A percentile compares a stretch with the other conserved stretches of the same genome.
Conservation (phyloP, 1,284 basidiomycete genomes). For the Boletellus deceptivus region DNA sequence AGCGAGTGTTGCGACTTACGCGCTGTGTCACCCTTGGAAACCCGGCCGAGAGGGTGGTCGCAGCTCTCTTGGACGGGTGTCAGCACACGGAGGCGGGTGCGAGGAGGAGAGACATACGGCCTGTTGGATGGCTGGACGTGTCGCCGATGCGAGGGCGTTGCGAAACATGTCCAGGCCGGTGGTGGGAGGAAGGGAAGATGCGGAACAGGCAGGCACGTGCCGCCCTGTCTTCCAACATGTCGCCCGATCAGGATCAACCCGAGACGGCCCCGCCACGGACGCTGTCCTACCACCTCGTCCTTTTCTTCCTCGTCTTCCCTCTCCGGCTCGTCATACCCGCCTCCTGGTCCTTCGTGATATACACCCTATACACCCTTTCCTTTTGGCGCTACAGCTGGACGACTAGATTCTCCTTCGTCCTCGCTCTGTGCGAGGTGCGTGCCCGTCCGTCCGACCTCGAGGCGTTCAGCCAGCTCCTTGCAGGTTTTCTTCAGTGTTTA, state of each 20-base stretch:
- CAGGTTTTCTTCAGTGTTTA: slow-evolving; percentile 81
- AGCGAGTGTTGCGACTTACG: slow-evolving; percentile 41
- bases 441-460: not conserved
- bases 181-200: slow-evolving; percentile 22
- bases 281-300: slow-evolving; percentile 56
- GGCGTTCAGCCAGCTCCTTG: not conserved
- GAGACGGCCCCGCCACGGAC: slow-evolving; percentile 37
- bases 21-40: slow-evolving; percentile 74
- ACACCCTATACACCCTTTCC: slow-evolving; percentile 48
- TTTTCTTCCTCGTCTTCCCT: slow-evolving; percentile 60
- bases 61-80: slow-evolving; percentile 51
- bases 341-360: slow-evolving; percentile 67
- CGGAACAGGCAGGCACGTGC: slow-evolving; percentile 21
- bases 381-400: slow-evolving; percentile 43
- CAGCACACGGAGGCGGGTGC: slow-evolving; percentile 5
- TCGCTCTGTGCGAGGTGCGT: slow-evolving; percentile 60
- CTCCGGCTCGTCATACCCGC: slow-evolving; percentile 70
- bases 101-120: slow-evolving; percentile 42
- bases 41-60: slow-evolving; percentile 78
- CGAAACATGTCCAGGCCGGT: slow-evolving; percentile 53
- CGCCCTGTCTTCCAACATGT: not conserved
- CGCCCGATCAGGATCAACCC: slow-evolving; percentile 37
- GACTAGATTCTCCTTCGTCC: slow-evolving; percentile 40
- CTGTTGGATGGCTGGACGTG: slow-evolving; percentile 52
- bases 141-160: slow-evolving; percentile 56